A percentile compares a stretch with the other conserved stretches of the same genome.
phyloP scores from a whole-genome alignment of 2,329 filamentous ascomycete species.

The Pestalotiopsis sp. region DNA sequence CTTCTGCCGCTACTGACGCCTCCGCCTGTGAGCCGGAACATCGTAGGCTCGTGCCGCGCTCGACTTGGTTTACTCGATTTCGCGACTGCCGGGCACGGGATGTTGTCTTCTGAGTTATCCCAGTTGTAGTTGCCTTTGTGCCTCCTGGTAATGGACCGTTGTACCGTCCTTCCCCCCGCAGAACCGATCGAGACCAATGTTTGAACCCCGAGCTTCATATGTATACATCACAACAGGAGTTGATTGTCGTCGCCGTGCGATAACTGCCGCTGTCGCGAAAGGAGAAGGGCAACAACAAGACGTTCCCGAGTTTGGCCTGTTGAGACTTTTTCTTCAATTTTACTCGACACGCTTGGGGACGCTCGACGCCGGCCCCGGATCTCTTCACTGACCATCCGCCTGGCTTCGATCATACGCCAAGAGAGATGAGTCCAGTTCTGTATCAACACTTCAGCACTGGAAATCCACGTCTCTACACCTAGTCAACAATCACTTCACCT shows the following conservation, averaged over 20 bases:
- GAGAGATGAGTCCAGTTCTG: background rate
- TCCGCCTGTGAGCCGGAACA: background rate
- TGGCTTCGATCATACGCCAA: background rate
- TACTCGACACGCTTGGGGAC: background rate
- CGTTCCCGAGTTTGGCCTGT: background rate
- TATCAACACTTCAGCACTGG: background rate
- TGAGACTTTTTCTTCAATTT: background rate
- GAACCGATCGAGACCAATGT: background rate
- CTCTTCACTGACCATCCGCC: too few species aligned
- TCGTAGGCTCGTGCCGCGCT: background rate
- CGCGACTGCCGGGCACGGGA: conserved; percentile 2
- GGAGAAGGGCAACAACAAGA: background rate
- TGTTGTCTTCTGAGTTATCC: background rate
- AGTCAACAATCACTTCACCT: background rate
- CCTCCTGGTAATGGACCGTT: background rate
- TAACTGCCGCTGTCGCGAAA: conserved; percentile 3
- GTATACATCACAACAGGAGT: background rate
- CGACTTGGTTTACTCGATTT: background rate
- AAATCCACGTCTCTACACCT: background rate
- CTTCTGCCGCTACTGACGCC: conserved; percentile 1
- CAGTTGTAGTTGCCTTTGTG: conserved; percentile 3
- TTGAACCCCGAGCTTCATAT: background rate
- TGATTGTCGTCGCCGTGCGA: conserved; percentile 7
- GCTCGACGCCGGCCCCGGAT: too few species aligned
- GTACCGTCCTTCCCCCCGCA: conserved; percentile 3